A percentile compares a stretch with the other conserved stretches of the same genome.
phyloP scores from a whole-genome alignment of 768 basidiomycete species.

The Pisolithus albus region DNA sequence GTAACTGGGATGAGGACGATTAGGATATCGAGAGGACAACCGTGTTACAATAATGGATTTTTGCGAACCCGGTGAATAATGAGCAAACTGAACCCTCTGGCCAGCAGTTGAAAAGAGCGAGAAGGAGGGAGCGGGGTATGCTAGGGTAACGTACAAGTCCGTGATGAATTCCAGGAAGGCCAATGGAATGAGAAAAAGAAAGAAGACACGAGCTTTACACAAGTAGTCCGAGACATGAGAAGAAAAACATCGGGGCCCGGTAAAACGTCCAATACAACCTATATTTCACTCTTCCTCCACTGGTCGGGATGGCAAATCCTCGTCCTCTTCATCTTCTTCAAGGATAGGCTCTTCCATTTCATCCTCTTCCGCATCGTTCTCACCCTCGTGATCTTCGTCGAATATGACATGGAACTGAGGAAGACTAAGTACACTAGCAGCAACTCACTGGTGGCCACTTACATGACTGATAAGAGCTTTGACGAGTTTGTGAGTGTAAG shows the following conservation, averaged over 20 bases:
- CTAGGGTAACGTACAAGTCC: conserved; percentile 25
- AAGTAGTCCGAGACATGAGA: conserved; percentile 2
- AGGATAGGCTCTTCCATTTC: conserved; percentile 60
- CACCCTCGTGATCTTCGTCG: conserved; percentile 56
- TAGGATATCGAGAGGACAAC: conserved; percentile 16
- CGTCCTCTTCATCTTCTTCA: conserved; percentile 63
- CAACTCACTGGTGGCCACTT: conserved; percentile 23
- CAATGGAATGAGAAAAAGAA: conserved; percentile 6
- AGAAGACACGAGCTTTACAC: neutral
- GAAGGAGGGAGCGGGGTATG: conserved; percentile 4
- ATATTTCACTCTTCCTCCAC: conserved; percentile 17
- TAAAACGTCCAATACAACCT: conserved; percentile 7
- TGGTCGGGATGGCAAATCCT: conserved; percentile 27
- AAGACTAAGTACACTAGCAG: neutral
- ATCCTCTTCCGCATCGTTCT: conserved; percentile 53
- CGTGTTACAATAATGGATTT: conserved; percentile 23
- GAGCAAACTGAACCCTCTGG: conserved; percentile 4
- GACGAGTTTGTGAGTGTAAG: conserved; percentile 65
- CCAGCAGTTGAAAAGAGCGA: neutral
- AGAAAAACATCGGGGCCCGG: neutral
- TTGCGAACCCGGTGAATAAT: conserved; percentile 17
- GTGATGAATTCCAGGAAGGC: conserved; percentile 23
- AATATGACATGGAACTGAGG: conserved; percentile 61
- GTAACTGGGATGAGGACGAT: conserved; percentile 79
- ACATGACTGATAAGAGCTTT: conserved; percentile 74